A percentile compares a stretch with the other conserved stretches of the same genome.
phyloP scores from a whole-genome alignment of 1,139 yeast species.

The Blastobotrys ciferrii region DNA sequence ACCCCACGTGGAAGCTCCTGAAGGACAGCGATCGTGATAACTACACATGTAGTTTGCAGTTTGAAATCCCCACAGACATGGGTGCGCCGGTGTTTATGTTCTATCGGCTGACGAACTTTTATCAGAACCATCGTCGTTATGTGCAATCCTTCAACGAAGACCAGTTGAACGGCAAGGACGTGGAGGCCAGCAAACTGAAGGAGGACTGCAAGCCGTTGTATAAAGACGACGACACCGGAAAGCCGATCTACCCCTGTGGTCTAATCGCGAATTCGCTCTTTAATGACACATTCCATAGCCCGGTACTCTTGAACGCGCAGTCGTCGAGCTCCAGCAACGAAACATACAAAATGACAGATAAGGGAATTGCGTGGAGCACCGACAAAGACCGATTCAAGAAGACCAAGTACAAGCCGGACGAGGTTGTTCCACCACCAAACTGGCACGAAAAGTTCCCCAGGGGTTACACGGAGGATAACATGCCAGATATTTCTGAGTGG shows the following conservation, averaged over 20 bases:
- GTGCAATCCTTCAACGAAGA: conserved; percentile 89
- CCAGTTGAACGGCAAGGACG: conserved; percentile 76
- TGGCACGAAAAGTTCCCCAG: conserved; percentile 84
- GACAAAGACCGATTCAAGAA: conserved; percentile 77
- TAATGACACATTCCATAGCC: conserved; percentile 72
- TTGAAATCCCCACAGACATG: conserved; percentile 70
- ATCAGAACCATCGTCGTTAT: conserved; percentile 91
- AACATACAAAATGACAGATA: conserved; percentile 60
- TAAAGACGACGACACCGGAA: conserved; percentile 44
- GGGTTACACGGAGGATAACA: conserved; percentile 79
- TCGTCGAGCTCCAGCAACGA: conserved; percentile 38
- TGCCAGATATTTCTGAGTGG: conserved; percentile 80
- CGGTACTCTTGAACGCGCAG: conserved; percentile 46
- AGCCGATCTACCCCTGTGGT: conserved; percentile 86
- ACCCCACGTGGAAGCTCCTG: conserved; percentile 66
- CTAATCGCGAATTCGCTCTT: conserved; percentile 89
- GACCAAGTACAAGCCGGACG: conserved; percentile 64
- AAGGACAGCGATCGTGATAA: conserved; percentile 40
- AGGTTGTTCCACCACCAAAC: conserved; percentile 94
- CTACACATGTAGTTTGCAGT: conserved; percentile 62
- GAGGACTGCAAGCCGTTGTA: conserved; percentile 88
- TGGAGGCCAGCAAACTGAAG: conserved; percentile 54
- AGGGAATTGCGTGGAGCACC: conserved; percentile 84
- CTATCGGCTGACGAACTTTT: conserved; percentile 78
- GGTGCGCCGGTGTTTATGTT: conserved; percentile 76